These are phyloP conservation scores for Tulasnella sp. DNA, from an alignment of 768 basidiomycete species.

Conservation along the genomic window DNA sequence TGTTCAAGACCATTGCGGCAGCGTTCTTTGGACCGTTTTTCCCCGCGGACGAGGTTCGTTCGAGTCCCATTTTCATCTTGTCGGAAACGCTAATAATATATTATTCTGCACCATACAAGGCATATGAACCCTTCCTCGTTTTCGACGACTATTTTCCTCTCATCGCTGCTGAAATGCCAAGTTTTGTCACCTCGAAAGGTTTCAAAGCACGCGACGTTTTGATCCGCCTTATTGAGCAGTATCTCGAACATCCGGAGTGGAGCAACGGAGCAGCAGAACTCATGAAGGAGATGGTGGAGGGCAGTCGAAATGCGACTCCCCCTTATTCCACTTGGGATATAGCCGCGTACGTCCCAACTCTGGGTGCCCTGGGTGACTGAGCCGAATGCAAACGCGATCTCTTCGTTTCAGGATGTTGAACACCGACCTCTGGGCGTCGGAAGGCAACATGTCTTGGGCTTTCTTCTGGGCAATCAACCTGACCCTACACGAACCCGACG, in stretches of 20 bases:
- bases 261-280: not conserved
- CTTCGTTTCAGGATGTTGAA: not conserved
- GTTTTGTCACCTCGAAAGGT: constrained; percentile 5
- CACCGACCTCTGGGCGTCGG: constrained; percentile 12
- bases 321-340: not conserved
- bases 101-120: not conserved
- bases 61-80: not conserved
- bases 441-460: constrained; percentile 16
- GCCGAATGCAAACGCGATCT: not conserved
- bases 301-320: not conserved
- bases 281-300: not conserved
- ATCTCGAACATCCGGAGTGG: not conserved
- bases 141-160: constrained; percentile 17
- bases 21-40: constrained; percentile 16
- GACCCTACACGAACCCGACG: constrained; percentile 1
- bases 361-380: not conserved
- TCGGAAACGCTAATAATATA: not conserved
- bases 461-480: not conserved
- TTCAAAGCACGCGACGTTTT: not conserved
- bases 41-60: constrained; percentile 1
- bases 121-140: constrained; percentile 6
- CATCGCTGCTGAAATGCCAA: constrained; percentile 12
- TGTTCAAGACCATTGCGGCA: constrained; percentile 2
- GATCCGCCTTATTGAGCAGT: not conserved
- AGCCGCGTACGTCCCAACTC: not conserved